Conservation (phyloP, 202 grass and related monocot species). For the Panicum hallii region DNA sequence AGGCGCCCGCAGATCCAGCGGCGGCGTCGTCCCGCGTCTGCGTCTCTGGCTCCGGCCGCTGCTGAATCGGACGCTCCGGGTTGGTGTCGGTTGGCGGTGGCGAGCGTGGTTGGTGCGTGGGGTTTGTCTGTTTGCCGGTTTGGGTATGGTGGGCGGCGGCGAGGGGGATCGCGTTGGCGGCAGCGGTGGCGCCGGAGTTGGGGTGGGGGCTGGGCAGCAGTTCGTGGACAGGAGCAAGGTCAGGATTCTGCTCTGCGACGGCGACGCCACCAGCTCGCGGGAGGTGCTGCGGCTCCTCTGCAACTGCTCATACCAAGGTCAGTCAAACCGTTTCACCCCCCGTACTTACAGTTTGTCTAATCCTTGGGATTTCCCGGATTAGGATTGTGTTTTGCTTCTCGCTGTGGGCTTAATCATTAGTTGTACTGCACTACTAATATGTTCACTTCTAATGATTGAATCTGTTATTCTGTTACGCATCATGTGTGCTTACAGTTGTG, state of each 20-base stretch:
- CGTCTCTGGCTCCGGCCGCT: background rate
- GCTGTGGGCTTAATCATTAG: background rate
- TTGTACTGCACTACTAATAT: background rate
- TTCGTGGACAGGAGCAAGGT: slow-evolving; percentile 93
- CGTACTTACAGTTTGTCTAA: background rate
- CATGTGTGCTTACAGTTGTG: slow-evolving; percentile 1
- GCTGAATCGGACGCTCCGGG: slow-evolving; percentile 37
- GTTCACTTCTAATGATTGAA: background rate
- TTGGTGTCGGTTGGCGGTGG: background rate
- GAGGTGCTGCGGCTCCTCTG: slow-evolving; percentile 82
- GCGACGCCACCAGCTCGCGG: slow-evolving; percentile 69
- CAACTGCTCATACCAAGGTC: slow-evolving; percentile 98
- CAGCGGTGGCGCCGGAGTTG: slow-evolving; percentile 16
- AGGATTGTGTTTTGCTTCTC: background rate
- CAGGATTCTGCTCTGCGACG: slow-evolving; percentile 85
- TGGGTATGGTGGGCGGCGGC: slow-evolving; percentile 49
- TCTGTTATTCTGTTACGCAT: background rate
- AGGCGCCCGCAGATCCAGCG: slow-evolving; percentile 49
- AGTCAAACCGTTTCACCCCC: background rate
- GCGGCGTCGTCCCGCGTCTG: slow-evolving; percentile 2
- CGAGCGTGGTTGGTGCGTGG: background rate
- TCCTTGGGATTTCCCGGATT: background rate
- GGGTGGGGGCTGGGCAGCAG: slow-evolving; percentile 40
- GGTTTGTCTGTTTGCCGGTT: background rate
- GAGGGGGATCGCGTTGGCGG: slow-evolving; percentile 41